These are phyloP conservation scores for Cladosporium sp. DNA, from an alignment of 2,329 filamentous ascomycete species.

Conservation along the genomic window DNA sequence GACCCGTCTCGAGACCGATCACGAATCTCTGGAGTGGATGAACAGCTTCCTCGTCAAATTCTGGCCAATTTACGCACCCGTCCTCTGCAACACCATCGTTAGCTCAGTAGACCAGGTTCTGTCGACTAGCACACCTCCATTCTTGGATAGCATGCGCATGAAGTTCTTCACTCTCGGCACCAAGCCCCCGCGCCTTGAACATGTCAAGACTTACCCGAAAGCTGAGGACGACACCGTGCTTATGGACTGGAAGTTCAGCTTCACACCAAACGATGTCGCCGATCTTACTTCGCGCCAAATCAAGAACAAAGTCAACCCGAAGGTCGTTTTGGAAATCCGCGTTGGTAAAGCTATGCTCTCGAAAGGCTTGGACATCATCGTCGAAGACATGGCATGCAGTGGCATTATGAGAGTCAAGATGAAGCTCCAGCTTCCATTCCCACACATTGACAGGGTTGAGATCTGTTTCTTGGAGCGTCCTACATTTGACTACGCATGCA, in stretches of 20 bases:
- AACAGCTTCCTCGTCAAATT: constrained; percentile 99
- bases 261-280: constrained; percentile 89
- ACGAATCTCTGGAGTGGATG: constrained; percentile 96
- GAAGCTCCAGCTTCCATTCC: constrained; percentile 94
- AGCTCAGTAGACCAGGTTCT: constrained; percentile 94
- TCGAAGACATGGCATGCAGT: constrained; percentile 95
- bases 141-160: constrained; percentile 90
- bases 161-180: constrained; percentile 92
- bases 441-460: constrained; percentile 91
- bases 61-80: constrained; percentile 97
- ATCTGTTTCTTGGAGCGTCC: constrained; percentile 92
- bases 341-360: constrained; percentile 96
- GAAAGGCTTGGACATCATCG: constrained; percentile 95
- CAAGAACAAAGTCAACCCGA: constrained; percentile 95
- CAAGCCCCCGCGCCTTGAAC: constrained; percentile 93
- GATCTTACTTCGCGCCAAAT: constrained; percentile 89
- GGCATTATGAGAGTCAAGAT: constrained; percentile 96
- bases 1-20: constrained; percentile 83
- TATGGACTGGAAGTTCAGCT: constrained; percentile 99
- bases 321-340: constrained; percentile 90
- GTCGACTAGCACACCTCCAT: constrained; percentile 85
- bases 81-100: constrained; percentile 88
- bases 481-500: constrained; percentile 94
- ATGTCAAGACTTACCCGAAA: constrained; percentile 97
- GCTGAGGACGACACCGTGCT: constrained; percentile 92